These are phyloP conservation scores for Otatea glauca DNA, from an alignment of 176 grass and related monocot species.

Conservation along the genomic window DNA sequence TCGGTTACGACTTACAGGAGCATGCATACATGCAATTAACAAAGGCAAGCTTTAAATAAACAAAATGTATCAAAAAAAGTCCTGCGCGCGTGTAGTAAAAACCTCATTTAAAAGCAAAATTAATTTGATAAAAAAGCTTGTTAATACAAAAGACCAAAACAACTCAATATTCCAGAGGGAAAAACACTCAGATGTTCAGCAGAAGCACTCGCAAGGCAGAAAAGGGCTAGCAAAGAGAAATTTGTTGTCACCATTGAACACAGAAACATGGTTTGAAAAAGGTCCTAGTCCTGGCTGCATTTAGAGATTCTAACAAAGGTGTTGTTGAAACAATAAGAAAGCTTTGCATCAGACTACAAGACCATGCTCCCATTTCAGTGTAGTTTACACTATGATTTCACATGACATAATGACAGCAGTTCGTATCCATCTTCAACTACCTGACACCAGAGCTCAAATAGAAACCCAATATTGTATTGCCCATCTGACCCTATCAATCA, in stretches of 20 bases:
- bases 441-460: not conserved
- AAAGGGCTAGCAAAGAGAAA: constrained; percentile 4
- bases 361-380: not conserved
- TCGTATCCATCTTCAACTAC: not conserved
- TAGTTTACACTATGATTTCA: constrained; percentile 7
- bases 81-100: not conserved
- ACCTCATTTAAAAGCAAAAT: constrained; percentile 5
- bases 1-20: not conserved
- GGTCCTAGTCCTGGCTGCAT: not conserved
- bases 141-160: constrained; percentile 10
- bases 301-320: not conserved
- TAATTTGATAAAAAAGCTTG: not conserved
- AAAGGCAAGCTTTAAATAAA: not conserved
- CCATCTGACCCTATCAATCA: constrained; percentile 11
- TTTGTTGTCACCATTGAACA: not conserved
- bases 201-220: not conserved
- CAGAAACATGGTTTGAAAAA: not conserved
- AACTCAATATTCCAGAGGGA: not conserved
- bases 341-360: constrained; percentile 7
- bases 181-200: not conserved
- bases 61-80: not conserved
- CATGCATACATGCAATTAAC: constrained; percentile 9
- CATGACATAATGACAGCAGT: not conserved
- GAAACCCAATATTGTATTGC: not conserved
- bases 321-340: constrained; percentile 1